A percentile compares a stretch with the other conserved stretches of the same genome.
phyloP scores from a whole-genome alignment of 1,284 basidiomycete genomes.

The Malassezia nana region DNA sequence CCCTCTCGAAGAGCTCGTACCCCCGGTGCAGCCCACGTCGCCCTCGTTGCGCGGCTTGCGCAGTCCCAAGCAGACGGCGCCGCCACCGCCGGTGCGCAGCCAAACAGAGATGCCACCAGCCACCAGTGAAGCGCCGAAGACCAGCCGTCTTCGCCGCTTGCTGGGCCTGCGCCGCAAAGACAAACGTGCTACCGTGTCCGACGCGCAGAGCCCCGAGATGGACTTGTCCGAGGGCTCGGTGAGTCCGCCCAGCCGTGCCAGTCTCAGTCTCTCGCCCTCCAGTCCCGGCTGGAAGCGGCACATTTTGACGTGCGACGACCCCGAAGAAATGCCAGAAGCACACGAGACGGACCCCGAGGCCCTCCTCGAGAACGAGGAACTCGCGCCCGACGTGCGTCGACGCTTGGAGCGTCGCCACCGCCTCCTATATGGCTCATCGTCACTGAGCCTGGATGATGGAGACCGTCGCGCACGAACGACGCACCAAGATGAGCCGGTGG shows the following conservation, averaged over 20 bases:
- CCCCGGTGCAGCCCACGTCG: conserved; percentile 14
- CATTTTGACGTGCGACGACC: neutral
- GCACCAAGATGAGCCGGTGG: neutral
- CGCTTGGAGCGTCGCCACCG: conserved; percentile 18
- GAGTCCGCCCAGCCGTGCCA: neutral
- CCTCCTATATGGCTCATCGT: neutral
- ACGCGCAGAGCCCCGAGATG: neutral
- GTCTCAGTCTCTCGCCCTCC: neutral
- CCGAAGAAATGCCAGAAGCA: neutral
- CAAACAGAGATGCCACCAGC: neutral
- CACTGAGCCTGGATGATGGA: neutral
- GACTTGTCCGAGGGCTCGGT: neutral
- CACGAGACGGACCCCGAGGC: conserved; percentile 22
- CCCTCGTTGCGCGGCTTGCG: conserved; percentile 8
- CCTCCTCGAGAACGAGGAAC: conserved; percentile 17
- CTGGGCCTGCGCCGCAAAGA: conserved; percentile 31
- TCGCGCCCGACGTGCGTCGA: conserved; percentile 16
- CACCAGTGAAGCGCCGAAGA: neutral
- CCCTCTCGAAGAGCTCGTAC: conserved; percentile 57
- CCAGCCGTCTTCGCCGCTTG: conserved; percentile 26
- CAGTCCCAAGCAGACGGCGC: conserved; percentile 5
- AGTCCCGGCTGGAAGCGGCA: neutral
- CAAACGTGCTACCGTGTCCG: neutral
- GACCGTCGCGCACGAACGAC: neutral
- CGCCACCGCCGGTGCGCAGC: neutral